These are phyloP conservation scores for Eutrema salsugineum DNA, from an alignment of 441 rosid genomes.

Conservation along the genomic window DNA sequence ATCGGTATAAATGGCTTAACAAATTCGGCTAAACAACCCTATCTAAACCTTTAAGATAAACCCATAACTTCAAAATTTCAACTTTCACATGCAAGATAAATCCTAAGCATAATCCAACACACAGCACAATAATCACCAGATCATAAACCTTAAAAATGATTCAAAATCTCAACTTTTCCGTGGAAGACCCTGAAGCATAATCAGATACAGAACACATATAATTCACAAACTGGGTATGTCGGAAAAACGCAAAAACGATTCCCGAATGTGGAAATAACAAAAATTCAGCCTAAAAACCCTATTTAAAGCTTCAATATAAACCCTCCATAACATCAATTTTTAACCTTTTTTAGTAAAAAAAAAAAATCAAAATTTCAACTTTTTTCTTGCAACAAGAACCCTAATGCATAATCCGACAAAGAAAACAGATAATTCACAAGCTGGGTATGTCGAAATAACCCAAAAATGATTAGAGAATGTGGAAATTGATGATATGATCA, in stretches of 20 bases:
- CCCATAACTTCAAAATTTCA: background rate
- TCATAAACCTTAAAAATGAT: background rate
- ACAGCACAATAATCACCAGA: background rate
- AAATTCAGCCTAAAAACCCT: no score
- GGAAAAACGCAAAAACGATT: background rate
- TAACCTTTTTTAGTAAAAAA: no score
- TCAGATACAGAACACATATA: background rate
- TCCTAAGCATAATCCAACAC: background rate
- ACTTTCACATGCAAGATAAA: background rate
- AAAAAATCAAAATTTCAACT: background rate
- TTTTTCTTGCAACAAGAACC: background rate
- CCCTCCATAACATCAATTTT: no score
- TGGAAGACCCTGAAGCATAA: background rate
- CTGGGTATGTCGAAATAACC: background rate
- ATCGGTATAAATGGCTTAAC: background rate
- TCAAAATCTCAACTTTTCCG: background rate
- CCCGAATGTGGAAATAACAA: no score
- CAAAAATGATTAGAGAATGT: background rate
- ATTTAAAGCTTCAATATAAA: no score
- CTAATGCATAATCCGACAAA: background rate
- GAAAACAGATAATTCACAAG: background rate
- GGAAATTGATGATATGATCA: background rate
- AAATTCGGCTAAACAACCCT: background rate
- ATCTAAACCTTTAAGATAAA: background rate
- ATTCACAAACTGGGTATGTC: background rate